phyloP scores from a whole-genome alignment of 2,329 filamentous ascomycete genomes.

The Pezicula radicicola region DNA sequence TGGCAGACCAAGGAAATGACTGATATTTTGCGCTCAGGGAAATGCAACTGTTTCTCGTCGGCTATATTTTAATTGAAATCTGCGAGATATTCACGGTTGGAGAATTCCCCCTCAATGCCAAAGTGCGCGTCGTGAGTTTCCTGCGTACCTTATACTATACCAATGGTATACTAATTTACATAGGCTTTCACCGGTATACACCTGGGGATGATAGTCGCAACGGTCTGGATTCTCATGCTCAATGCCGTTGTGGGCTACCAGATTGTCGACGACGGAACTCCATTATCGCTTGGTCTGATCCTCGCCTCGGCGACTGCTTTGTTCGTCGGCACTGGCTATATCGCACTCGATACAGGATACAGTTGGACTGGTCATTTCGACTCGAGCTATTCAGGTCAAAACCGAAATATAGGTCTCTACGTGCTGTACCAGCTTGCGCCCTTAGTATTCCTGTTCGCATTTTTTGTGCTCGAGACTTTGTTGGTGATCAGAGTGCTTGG shows the following conservation, averaged over 20 bases:
- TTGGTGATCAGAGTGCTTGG: slow-evolving; percentile 84
- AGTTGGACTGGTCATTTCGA: slow-evolving; percentile 79
- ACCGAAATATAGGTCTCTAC: slow-evolving; percentile 83
- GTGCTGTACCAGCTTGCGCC: slow-evolving; percentile 90
- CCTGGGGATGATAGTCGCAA: slow-evolving; percentile 83
- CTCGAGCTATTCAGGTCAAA: slow-evolving; percentile 52
- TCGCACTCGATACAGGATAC: slow-evolving; percentile 90
- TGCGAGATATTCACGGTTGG: slow-evolving; percentile 97
- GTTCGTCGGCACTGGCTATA: slow-evolving; percentile 90
- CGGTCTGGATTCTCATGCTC: slow-evolving; percentile 85
- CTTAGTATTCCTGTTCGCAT: slow-evolving; percentile 83
- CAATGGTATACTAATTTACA: slow-evolving; percentile 5
- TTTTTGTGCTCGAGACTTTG: slow-evolving; percentile 78
- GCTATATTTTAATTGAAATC: slow-evolving; percentile 83
- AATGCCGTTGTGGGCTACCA: slow-evolving; percentile 94
- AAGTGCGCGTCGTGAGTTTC: slow-evolving; percentile 66
- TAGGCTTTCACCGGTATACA: slow-evolving; percentile 88
- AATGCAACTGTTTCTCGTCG: slow-evolving; percentile 90
- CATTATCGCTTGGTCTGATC: slow-evolving; percentile 76
- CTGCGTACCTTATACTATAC: not conserved
- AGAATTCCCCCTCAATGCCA: slow-evolving; percentile 72
- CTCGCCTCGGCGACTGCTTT: slow-evolving; percentile 66
- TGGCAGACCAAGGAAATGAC: slow-evolving; percentile 10
- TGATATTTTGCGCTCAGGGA: slow-evolving; percentile 56
- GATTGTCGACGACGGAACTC: slow-evolving; percentile 87